These are phyloP conservation scores for Boletus rubroflammeus DNA, from an alignment of 768 basidiomycete genomes.

Conservation along the genomic window DNA sequence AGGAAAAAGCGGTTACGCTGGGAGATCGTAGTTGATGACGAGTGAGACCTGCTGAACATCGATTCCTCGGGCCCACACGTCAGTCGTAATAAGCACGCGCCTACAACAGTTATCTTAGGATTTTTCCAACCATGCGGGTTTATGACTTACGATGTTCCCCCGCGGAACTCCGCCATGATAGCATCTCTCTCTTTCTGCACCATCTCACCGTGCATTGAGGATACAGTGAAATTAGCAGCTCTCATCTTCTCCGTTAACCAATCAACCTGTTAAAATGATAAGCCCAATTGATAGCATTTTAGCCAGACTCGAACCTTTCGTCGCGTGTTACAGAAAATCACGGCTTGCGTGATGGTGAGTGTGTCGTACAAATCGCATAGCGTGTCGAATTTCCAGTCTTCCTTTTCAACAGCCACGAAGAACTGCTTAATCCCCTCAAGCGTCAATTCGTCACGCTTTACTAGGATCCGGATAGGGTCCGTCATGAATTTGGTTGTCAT, in stretches of 20 bases:
- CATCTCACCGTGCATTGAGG: constrained; percentile 96
- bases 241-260: constrained; percentile 99
- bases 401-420: constrained; percentile 98
- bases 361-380: constrained; percentile 97
- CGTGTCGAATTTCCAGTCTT: constrained; percentile 99
- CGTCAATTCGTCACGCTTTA: constrained; percentile 99
- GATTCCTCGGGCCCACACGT: constrained; percentile 97
- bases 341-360: constrained; percentile 97
- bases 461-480: constrained; percentile 95
- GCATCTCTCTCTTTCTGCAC: constrained; percentile 92
- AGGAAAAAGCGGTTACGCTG: constrained; percentile 56
- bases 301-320: constrained; percentile 65
- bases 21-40: constrained; percentile 96
- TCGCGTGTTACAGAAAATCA: constrained; percentile 98
- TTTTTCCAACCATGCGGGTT: neutral
- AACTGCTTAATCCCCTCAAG: constrained; percentile 96
- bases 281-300: neutral
- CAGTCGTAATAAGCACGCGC: constrained; percentile 92
- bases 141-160: constrained; percentile 75
- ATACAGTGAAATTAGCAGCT: constrained; percentile 97
- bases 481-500: constrained; percentile 99
- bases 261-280: constrained; percentile 61
- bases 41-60: constrained; percentile 98
- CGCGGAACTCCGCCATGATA: constrained; percentile 95
- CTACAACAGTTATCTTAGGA: constrained; percentile 36